Evolutionary conservation across 176 grass and related monocot genomes (phyloP).

Genomic region (Phragmites australis): DNA sequence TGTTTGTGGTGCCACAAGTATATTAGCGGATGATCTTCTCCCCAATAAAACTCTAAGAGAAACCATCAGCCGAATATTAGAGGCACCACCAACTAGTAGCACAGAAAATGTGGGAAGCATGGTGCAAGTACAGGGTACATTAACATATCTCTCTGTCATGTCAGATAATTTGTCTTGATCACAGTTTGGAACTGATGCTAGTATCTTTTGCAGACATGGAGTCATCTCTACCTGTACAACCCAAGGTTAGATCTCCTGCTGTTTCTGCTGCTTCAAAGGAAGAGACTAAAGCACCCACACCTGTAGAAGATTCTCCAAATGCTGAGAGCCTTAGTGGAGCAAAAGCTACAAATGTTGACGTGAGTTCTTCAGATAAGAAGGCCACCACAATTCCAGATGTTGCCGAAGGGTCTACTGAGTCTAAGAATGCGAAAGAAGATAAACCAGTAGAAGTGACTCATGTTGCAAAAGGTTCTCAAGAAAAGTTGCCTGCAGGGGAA

Average conservation of each 20-base stretch:
- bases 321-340: slow-evolving; percentile 52
- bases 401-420: slow-evolving; percentile 57
- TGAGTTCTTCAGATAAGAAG: slow-evolving; percentile 61
- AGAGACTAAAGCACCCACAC: slow-evolving; percentile 56
- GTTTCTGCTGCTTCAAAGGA: slow-evolving; percentile 86
- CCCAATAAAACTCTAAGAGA: slow-evolving; percentile 95
- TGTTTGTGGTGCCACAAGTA: slow-evolving; percentile 83
- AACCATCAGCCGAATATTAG: slow-evolving; percentile 89
- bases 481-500: slow-evolving; percentile 61
- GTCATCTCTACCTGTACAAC: slow-evolving; percentile 61
- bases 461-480: slow-evolving; percentile 54
- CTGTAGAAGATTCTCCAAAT: slow-evolving; percentile 59
- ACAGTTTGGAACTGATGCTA: slow-evolving; percentile 28
- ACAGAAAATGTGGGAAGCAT: slow-evolving; percentile 82
- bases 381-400: slow-evolving; percentile 40
- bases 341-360: slow-evolving; percentile 51
- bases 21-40: slow-evolving; percentile 93
- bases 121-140: slow-evolving; percentile 75
- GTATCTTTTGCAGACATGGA: slow-evolving; percentile 66
- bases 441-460: slow-evolving; percentile 55
- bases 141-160: slow-evolving; percentile 28
- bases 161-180: slow-evolving; percentile 14
- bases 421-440: slow-evolving; percentile 50
- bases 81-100: slow-evolving; percentile 83
- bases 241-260: slow-evolving; percentile 73